These are phyloP conservation scores for Coniochaeta sp. DNA, from an alignment of 2,329 filamentous ascomycete species.

Conservation along the genomic window DNA sequence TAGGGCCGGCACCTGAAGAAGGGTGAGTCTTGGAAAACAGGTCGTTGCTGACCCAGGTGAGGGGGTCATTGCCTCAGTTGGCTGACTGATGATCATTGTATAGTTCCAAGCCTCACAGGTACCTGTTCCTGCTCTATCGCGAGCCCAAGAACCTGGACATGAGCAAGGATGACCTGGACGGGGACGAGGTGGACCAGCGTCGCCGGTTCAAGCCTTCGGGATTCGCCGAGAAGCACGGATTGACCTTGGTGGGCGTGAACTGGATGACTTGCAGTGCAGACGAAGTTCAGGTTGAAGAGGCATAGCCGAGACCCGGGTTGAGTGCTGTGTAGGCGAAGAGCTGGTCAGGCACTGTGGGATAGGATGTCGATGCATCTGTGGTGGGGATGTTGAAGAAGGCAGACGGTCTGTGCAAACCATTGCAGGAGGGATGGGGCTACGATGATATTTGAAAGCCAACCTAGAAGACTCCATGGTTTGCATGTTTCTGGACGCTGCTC, in stretches of 20 bases:
- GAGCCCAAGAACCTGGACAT: background rate
- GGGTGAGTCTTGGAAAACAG: too few species aligned
- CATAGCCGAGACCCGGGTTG: too few species aligned
- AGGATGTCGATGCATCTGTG: too few species aligned
- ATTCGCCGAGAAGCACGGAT: background rate
- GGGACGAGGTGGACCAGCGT: background rate
- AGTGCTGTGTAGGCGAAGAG: too few species aligned
- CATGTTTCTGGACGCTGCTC: too few species aligned
- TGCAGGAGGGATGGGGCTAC: too few species aligned
- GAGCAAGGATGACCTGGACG: slow-evolving; percentile 1
- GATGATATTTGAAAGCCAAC: too few species aligned
- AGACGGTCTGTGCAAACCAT: too few species aligned
- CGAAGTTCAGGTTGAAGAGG: too few species aligned
- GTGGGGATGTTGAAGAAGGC: too few species aligned
- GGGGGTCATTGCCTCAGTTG: background rate
- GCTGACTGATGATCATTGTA: background rate
- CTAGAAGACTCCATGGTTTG: too few species aligned
- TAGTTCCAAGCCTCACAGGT: background rate
- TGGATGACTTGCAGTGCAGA: background rate
- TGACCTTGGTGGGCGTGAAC: background rate
- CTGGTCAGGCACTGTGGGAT: too few species aligned
- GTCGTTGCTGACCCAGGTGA: background rate
- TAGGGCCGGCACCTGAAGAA: background rate
- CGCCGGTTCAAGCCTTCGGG: background rate
- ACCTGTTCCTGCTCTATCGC: slow-evolving; percentile 1